These are phyloP conservation scores for Pachyrhizus erosus DNA, from an alignment of 306 rosid genomes.

Conservation along the genomic window DNA sequence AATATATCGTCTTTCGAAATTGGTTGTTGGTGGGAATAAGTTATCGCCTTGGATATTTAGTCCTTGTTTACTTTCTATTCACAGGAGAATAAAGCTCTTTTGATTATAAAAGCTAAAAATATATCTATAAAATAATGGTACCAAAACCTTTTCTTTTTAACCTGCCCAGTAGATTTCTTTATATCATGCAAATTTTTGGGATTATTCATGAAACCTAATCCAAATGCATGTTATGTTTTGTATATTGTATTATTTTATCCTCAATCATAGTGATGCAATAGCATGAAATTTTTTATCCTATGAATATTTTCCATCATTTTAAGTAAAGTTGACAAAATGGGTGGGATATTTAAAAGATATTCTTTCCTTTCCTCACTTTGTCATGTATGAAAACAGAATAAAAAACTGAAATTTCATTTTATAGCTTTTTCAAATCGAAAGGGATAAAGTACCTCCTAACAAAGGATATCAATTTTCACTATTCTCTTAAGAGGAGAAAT, in stretches of 20 bases:
- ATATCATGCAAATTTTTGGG: background rate
- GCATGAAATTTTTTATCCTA: background rate
- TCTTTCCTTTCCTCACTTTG: background rate
- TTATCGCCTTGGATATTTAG: background rate
- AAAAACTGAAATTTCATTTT: background rate
- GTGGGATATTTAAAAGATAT: background rate
- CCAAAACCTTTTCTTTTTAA: background rate
- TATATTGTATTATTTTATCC: background rate
- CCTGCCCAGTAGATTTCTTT: background rate
- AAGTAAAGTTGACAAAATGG: background rate
- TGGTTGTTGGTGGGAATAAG: background rate
- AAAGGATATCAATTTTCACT: background rate
- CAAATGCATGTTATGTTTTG: background rate
- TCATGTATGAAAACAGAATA: background rate
- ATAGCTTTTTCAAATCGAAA: background rate
- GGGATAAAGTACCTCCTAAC: background rate
- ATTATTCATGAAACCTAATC: background rate
- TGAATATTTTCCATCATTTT: background rate
- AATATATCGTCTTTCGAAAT: conserved; percentile 33
- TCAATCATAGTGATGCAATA: background rate
- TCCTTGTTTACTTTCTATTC: background rate
- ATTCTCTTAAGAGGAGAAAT: no score
- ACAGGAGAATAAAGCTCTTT: background rate
- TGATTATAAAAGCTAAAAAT: background rate
- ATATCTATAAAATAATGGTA: background rate